Percentiles rank a stretch among this genome's conserved stretches.
Evolutionary conservation across 2,329 filamentous ascomycete species (phyloP).

Genomic region (Trichoderma atrobrunneum): DNA sequence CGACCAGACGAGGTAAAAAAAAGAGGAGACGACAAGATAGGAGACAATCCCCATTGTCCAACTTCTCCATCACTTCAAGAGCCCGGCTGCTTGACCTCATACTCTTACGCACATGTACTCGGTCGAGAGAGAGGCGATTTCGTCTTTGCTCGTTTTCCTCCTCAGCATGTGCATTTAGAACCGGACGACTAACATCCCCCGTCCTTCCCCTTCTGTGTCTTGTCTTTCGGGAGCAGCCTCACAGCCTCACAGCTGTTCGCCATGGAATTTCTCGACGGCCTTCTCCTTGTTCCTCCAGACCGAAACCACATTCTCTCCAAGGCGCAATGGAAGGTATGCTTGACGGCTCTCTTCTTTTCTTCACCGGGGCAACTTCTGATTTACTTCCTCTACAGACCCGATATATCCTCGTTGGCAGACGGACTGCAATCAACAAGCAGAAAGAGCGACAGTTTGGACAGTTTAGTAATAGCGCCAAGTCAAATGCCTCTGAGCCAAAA

Average conservation of each 20-base stretch:
- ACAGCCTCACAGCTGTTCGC: slow-evolving; percentile 16
- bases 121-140: slow-evolving; percentile 10
- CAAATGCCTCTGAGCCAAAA: slow-evolving; percentile 39
- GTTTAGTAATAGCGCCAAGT: slow-evolving; percentile 38
- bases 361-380: not conserved
- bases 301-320: slow-evolving; percentile 49
- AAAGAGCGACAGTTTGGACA: slow-evolving; percentile 39
- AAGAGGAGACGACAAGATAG: slow-evolving; percentile 16
- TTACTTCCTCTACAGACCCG: slow-evolving; percentile 46
- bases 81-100: not conserved
- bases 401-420: slow-evolving; percentile 55
- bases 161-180: slow-evolving; percentile 23
- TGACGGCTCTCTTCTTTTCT: not conserved
- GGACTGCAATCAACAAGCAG: slow-evolving; percentile 24
- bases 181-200: not conserved
- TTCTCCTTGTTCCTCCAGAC: slow-evolving; percentile 51
- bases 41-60: slow-evolving; percentile 5
- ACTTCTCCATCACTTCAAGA: not conserved
- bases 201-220: not conserved
- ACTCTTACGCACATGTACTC: slow-evolving; percentile 13
- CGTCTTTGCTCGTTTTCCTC: slow-evolving; percentile 7
- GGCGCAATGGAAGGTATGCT: slow-evolving; percentile 51
- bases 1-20: slow-evolving; percentile 6
- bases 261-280: slow-evolving; percentile 45
- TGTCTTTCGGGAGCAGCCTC: not conserved